phyloP scores from a whole-genome alignment of 2,329 filamentous ascomycete genomes.

The Sporothrix sp. region DNA sequence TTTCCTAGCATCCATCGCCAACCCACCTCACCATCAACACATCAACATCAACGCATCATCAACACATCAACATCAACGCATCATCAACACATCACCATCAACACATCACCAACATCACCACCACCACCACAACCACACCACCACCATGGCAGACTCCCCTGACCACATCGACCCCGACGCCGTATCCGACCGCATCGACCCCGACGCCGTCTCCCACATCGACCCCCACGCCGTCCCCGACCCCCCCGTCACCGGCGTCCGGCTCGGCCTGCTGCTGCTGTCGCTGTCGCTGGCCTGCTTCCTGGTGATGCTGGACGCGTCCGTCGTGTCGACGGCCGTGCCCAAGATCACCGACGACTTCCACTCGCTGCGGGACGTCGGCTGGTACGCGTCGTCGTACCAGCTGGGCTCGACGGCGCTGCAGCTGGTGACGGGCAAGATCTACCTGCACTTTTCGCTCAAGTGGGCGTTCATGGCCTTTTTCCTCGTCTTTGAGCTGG shows the following conservation, averaged over 20 bases:
- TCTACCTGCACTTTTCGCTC: conserved; percentile 35
- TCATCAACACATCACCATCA: not conserved
- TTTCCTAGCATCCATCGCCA: too few species aligned
- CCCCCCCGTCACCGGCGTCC: conserved; percentile 10
- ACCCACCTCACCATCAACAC: not conserved
- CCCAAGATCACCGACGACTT: conserved; percentile 19
- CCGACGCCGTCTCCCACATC: not conserved
- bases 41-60: not conserved
- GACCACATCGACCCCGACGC: too few species aligned
- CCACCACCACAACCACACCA: too few species aligned
- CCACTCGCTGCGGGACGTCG: conserved; percentile 15
- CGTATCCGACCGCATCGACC: too few species aligned
- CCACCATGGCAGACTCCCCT: too few species aligned
- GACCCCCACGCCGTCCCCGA: not conserved
- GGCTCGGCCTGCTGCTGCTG: conserved; percentile 10
- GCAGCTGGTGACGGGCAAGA: conserved; percentile 42
- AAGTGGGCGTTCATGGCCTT: conserved; percentile 34
- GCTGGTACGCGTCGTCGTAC: conserved; percentile 19
- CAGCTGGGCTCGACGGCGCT: conserved; percentile 33
- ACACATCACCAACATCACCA: not conserved
- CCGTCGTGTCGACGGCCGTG: conserved; percentile 18
- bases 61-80: too few species aligned
- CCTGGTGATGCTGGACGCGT: conserved; percentile 18
- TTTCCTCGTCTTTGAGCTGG: conserved; percentile 44
- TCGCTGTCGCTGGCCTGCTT: conserved; percentile 15